Conservation (phyloP, 768 basidiomycete species). For the Rhizopogon vinicolor region DNA sequence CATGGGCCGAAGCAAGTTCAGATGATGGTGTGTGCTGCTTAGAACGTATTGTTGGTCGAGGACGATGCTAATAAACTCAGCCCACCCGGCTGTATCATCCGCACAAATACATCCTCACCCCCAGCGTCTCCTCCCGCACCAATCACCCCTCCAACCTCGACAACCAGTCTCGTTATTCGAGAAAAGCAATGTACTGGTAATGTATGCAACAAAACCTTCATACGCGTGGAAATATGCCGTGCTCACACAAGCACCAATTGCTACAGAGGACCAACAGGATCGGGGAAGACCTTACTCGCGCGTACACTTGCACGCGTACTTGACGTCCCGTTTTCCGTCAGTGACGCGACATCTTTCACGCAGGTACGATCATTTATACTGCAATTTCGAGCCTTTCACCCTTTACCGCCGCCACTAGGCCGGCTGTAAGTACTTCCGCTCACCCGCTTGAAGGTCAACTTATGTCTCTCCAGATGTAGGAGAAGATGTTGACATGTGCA, state of each 20-base stretch:
- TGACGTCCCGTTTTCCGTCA: slow-evolving; percentile 91
- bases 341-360: slow-evolving; percentile 92
- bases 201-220: slow-evolving; percentile 46
- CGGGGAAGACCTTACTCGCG: slow-evolving; percentile 89
- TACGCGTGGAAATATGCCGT: background rate
- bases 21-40: slow-evolving; percentile 24
- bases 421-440: slow-evolving; percentile 51
- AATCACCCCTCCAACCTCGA: slow-evolving; percentile 34
- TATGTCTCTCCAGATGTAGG: slow-evolving; percentile 66
- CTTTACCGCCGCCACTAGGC: slow-evolving; percentile 40
- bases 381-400: background rate
- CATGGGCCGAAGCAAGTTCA: slow-evolving; percentile 21
- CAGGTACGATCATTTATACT: slow-evolving; percentile 45
- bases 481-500: slow-evolving; percentile 92
- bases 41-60: background rate
- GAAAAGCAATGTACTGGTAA: slow-evolving; percentile 93
- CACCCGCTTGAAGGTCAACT: background rate
- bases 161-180: slow-evolving; percentile 64
- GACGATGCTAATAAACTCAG: slow-evolving; percentile 18
- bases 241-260: slow-evolving; percentile 4
- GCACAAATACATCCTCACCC: slow-evolving; percentile 64
- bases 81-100: slow-evolving; percentile 39
- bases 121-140: slow-evolving; percentile 29
- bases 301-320: slow-evolving; percentile 86
- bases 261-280: slow-evolving; percentile 77